Base-by-base conservation (phyloP, 31 red algal species). In the Odonthalia washingtoniensis region DNA sequence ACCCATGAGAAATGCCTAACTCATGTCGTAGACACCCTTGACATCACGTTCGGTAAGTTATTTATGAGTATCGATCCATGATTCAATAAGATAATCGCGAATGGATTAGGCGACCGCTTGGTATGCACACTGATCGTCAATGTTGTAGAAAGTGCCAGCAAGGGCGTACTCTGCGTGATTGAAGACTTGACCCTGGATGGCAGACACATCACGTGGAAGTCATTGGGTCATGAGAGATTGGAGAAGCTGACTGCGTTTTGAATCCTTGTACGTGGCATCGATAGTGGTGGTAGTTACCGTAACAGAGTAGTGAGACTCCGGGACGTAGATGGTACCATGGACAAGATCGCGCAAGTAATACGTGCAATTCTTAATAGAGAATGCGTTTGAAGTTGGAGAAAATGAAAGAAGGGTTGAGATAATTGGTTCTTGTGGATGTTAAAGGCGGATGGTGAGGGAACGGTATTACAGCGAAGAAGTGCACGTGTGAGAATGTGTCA, bases 201-300 rank as follows among this genome's bases (percentile, higher is more conserved):
- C 65, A 1, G 92, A 87, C 2, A 96, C 94, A 75, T 99, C 97
- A 37, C 97, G 94, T 26, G 97, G 87, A 2, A 99, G 91, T 76
- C 96, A 99, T 81, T 96, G 92, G 63, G 97, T 95, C 97, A 99
- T 99, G n/a, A n/a, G n/a, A n/a, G n/a, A n/a, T n/a, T n/a, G n/a
- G n/a, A n/a, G n/a, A n/a, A n/a, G n/a, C n/a, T 95, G 87, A 64
- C 88, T 92, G n/a, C 95, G 84, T 83, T 95, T 91, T 66, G 92
- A 78, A 62, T 91, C 83, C 5, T 83, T 40, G 42, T 82, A 72
- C 28, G 86, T 74, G 46, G 45, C 84, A 46, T 90, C 94, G 60
- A 88, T 77, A 2, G 94, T 91, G 2, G 91, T 94, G 70, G 94
- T 99, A 68, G 88, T 85, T 26, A 91, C 92, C 31, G 92, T 94